These are phyloP conservation scores for Citrus mangshanensis DNA, from an alignment of 345 rosid species.

Conservation along the genomic window DNA sequence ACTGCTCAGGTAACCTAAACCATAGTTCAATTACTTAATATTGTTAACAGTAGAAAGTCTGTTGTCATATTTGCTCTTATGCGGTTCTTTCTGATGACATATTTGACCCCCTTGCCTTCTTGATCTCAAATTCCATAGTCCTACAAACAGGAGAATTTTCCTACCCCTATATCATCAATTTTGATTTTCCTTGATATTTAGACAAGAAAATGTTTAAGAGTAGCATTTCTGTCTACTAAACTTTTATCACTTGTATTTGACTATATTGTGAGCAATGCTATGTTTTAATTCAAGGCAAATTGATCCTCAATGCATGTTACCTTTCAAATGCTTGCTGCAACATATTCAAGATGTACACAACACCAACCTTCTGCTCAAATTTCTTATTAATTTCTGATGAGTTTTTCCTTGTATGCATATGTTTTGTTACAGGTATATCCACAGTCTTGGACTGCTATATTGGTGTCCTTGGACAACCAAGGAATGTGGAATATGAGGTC, in stretches of 20 bases:
- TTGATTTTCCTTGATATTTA: background rate
- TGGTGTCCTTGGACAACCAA: constrained; percentile 83
- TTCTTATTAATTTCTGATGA: background rate
- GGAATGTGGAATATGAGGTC: constrained; percentile 99
- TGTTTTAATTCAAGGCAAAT: background rate
- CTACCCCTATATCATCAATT: background rate
- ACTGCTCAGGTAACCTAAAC: constrained; percentile 67
- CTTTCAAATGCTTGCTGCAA: background rate
- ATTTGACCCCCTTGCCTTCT: background rate
- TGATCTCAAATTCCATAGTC: background rate
- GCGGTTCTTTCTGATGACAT: background rate
- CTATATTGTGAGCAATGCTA: background rate
- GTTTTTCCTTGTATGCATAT: background rate
- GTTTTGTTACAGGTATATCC: constrained; percentile 67
- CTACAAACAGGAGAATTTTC: background rate
- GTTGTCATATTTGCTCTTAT: background rate
- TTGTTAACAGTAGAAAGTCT: background rate
- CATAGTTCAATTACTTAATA: background rate
- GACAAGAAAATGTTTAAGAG: background rate
- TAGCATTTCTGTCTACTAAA: background rate
- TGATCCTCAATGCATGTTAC: background rate
- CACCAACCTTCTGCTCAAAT: background rate
- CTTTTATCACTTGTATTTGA: background rate
- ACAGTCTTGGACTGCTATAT: constrained; percentile 73
- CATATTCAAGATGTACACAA: background rate